A percentile compares a stretch with the other conserved stretches of the same genome.
These are phyloP conservation scores for Stachybotrys echinatus DNA, from an alignment of 2,329 filamentous ascomycete genomes.

Conservation along the genomic window DNA sequence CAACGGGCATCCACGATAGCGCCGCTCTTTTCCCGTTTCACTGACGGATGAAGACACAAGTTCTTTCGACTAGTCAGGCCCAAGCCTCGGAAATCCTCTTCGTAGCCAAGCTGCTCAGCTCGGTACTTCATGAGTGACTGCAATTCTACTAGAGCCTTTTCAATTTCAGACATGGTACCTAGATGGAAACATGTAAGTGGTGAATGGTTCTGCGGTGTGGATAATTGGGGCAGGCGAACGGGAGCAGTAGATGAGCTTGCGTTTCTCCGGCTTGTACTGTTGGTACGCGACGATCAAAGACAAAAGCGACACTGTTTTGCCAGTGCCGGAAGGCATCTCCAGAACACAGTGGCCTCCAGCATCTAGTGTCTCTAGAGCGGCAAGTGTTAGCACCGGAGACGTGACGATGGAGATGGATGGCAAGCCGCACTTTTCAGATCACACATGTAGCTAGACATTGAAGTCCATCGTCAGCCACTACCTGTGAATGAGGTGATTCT, in stretches of 20 bases:
- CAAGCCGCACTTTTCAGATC: slow-evolving; percentile 44
- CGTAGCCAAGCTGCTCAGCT: slow-evolving; percentile 77
- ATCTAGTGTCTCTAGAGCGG: slow-evolving; percentile 66
- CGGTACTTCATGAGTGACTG: slow-evolving; percentile 95
- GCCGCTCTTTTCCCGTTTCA: slow-evolving; percentile 94
- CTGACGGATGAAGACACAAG: slow-evolving; percentile 89
- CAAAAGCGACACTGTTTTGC: slow-evolving; percentile 92
- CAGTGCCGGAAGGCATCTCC: slow-evolving; percentile 98
- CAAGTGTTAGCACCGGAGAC: slow-evolving; percentile 4
- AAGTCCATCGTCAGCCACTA: not conserved
- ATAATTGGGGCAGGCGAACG: slow-evolving; percentile 41
- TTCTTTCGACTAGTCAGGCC: slow-evolving; percentile 97
- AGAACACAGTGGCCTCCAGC: slow-evolving; percentile 91
- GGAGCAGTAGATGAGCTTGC: slow-evolving; percentile 98
- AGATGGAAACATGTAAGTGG: not conserved
- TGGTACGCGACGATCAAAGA: slow-evolving; percentile 97
- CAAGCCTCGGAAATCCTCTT: slow-evolving; percentile 88
- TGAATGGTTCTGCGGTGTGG: slow-evolving; percentile 4
- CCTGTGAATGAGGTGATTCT: not conserved
- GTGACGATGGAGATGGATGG: not conserved
- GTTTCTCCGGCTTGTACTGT: slow-evolving; percentile 83
- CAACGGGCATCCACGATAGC: slow-evolving; percentile 92
- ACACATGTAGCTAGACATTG: slow-evolving; percentile 44
- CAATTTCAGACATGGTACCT: slow-evolving; percentile 98
- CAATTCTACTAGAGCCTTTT: slow-evolving; percentile 90